Percentiles rank a stretch among this genome's conserved stretches.
Evolutionary conservation across 345 rosid genomes (phyloP).

Genomic region (Ceriops tagal): DNA sequence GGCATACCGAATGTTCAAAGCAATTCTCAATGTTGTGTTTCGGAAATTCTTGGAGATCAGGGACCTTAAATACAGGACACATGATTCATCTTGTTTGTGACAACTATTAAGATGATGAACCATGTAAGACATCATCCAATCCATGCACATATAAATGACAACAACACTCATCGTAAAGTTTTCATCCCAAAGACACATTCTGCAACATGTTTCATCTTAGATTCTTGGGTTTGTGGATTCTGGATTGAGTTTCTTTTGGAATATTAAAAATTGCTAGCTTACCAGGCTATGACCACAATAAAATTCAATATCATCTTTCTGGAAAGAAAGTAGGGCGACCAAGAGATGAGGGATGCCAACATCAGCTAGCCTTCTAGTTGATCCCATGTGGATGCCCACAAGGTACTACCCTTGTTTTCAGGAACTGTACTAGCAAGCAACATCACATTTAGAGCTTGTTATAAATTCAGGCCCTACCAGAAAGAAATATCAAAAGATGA

Average conservation of each 20-base stretch:
- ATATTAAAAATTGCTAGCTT: background rate
- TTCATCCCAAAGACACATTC: background rate
- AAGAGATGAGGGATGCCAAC: background rate
- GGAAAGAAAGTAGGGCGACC: too few relatives aligned
- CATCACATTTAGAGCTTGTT: background rate
- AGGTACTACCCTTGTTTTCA: background rate
- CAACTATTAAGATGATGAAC: background rate
- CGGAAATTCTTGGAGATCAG: background rate
- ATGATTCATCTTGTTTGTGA: background rate
- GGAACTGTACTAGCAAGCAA: slow-evolving; percentile 1
- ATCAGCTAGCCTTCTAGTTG: background rate
- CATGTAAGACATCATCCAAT: background rate
- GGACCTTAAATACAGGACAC: background rate
- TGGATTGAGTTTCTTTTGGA: background rate
- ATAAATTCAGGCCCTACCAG: background rate
- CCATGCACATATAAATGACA: background rate
- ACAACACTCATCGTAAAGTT: background rate
- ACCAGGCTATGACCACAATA: background rate
- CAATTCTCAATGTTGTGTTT: background rate
- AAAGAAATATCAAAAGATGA: background rate
- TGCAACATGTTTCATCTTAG: background rate
- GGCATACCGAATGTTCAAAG: background rate
- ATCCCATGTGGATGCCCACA: background rate
- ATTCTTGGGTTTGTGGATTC: background rate
- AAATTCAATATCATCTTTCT: background rate